A percentile compares a stretch with the other conserved stretches of the same genome.
phyloP scores from a whole-genome alignment of 257 asterid genomes.

The Solanum pimpinellifolium region DNA sequence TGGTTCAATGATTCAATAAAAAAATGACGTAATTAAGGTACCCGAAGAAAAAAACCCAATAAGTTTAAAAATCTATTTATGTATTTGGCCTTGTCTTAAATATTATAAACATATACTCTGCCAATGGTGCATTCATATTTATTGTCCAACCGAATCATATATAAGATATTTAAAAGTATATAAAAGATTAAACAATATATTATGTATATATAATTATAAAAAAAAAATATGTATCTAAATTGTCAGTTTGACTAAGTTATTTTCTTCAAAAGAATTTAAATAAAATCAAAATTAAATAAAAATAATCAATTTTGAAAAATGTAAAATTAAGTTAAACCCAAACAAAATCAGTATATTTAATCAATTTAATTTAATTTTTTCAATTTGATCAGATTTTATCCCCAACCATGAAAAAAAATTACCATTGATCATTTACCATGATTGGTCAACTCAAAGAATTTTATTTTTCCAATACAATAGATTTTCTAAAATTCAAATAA shows the following conservation, averaged over 20 bases:
- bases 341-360: no score
- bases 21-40: fast-evolving
- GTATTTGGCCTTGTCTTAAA: no score
- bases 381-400: background rate
- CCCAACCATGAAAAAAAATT: background rate
- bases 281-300: no score
- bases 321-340: background rate
- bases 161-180: no score
- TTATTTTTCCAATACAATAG: background rate
- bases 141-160: background rate
- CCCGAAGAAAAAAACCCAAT: fast-evolving
- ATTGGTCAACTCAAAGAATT: background rate
- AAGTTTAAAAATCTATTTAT: no score
- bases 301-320: no score
- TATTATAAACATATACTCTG: background rate
- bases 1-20: no score
- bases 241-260: no score
- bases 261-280: background rate
- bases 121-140: background rate
- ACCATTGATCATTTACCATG: background rate
- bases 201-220: background rate
- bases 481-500: background rate
- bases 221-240: no score
- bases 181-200: no score
- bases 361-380: no score